These are phyloP conservation scores for Phyllosticta citriasiana DNA, from an alignment of 2,329 filamentous ascomycete genomes.

Conservation along the genomic window DNA sequence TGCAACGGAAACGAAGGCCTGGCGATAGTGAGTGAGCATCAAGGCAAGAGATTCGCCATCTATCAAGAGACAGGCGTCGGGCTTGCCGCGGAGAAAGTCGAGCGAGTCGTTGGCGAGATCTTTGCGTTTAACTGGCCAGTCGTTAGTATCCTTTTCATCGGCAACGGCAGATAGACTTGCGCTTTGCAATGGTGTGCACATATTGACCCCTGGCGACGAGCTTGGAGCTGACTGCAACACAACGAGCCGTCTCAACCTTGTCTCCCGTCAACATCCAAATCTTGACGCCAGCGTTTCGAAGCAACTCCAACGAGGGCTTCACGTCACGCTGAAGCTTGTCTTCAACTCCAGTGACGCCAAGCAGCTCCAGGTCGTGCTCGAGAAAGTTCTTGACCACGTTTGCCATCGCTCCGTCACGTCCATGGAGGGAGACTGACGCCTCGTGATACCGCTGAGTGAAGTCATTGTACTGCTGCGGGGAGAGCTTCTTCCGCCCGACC, in stretches of 20 bases:
- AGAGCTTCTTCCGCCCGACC: slow-evolving; percentile 83
- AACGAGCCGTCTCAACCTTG: slow-evolving; percentile 95
- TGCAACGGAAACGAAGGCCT: slow-evolving; percentile 79
- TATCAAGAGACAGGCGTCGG: slow-evolving; percentile 80
- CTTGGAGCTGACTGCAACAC: slow-evolving; percentile 90
- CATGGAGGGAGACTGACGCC: slow-evolving; percentile 69
- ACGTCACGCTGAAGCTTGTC: slow-evolving; percentile 94
- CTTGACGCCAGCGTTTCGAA: slow-evolving; percentile 95
- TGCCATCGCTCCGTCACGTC: slow-evolving; percentile 74
- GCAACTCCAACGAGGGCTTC: slow-evolving; percentile 85
- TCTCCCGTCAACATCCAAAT: slow-evolving; percentile 99
- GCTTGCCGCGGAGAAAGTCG: slow-evolving; percentile 77
- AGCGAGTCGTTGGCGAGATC: slow-evolving; percentile 79
- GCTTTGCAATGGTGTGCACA: slow-evolving; percentile 83
- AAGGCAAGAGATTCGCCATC: slow-evolving; percentile 84
- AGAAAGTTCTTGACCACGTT: slow-evolving; percentile 69
- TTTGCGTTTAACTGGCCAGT: slow-evolving; percentile 55
- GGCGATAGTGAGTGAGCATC: slow-evolving; percentile 71
- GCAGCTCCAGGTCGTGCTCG: slow-evolving; percentile 78
- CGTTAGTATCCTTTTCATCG: slow-evolving; percentile 12
- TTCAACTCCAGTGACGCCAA: slow-evolving; percentile 96
- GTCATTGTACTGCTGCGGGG: slow-evolving; percentile 65
- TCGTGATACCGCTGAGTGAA: slow-evolving; percentile 68
- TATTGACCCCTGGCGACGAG: slow-evolving; percentile 88
- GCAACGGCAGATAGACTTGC: slow-evolving; percentile 17